Base-by-base conservation (phyloP, 1,284 basidiomycete species). In the Porogramme epimiltina region DNA sequence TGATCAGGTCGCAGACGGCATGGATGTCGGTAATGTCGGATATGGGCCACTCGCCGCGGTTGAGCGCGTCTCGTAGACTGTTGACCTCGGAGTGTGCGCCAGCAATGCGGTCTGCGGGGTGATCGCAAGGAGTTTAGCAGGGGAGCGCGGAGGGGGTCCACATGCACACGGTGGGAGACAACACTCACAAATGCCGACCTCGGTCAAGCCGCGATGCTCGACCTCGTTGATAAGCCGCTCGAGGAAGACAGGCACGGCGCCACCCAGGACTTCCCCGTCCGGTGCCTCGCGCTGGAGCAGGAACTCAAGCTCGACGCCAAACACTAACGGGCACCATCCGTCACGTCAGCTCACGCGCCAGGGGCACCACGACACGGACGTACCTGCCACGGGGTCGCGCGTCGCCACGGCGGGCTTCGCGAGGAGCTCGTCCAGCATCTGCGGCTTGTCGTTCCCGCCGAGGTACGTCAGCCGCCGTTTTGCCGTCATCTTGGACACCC, bases 51-150 rank as follows among this genome's bases (percentile, higher is more conserved):
- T 83, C 80, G 51, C 84, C 87, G 61, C 80, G 75, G 69, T 93
- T 89, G 66, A 91, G 83, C 11, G 81, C 82, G 0, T 91, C 87
- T 55, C 83, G 85, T 36, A 91, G 73, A 4, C 76, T 72, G 52
- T 80, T 83, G 54, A 91, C 86, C 54, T 87, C 84, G 0, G 79
- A 81, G 15, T 77, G 76, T 6, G 89, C 87, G 3, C 91, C 91
- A n/a, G 90, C 85, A 49, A 93, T 85, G 47, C 91, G 90, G 69
- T 91, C 87, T 91, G 52, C 37, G n/a, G n/a, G n/a, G n/a, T n/a
- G n/a, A n/a, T n/a, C n/a, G n/a, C n/a, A n/a, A 6, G 20, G 37
- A 19, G 34, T 40, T 47, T 19, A 44, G 19, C 4, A 24, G 15
- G 8, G 25, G 26, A 19, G 13, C 19, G 15, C 42, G 26, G n/a